Percentiles rank a stretch among this genome's conserved stretches.
These are phyloP conservation scores for Yarrowia sp. DNA, from an alignment of 805 yeast genomes.

Conservation along the genomic window DNA sequence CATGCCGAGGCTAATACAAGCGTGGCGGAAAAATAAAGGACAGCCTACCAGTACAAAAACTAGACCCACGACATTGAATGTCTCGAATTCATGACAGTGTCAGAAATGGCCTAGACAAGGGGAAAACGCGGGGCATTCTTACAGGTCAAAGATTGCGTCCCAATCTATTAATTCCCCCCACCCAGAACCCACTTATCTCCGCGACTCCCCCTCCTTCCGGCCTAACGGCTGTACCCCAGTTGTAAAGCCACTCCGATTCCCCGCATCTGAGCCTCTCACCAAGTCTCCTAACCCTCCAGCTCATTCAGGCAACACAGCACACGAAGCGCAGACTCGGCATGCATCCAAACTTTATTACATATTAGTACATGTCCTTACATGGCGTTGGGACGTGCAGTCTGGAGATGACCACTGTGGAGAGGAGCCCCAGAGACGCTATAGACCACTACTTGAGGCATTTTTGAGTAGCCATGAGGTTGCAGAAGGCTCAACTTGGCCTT, in stretches of 20 bases:
- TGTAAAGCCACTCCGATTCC: conserved; percentile 9
- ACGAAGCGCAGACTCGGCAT: conserved; percentile 5
- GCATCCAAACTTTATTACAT: conserved; percentile 14
- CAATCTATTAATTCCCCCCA: not conserved
- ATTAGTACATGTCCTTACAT: conserved; percentile 24
- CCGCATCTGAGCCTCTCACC: conserved; percentile 15
- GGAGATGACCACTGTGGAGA: not conserved
- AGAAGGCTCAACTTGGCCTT: too few species aligned
- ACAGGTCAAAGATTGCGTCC: not conserved
- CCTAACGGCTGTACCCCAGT: conserved; percentile 24
- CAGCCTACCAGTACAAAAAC: not conserved
- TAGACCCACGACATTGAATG: not conserved
- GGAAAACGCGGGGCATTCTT: not conserved
- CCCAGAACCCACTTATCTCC: not conserved
- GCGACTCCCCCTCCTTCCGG: not conserved
- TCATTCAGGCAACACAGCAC: conserved; percentile 17
- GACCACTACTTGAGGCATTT: not conserved
- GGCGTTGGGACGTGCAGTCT: not conserved
- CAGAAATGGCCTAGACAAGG: not conserved
- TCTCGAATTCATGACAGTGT: not conserved
- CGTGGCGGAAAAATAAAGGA: conserved; percentile 5
- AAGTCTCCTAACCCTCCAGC: not conserved
- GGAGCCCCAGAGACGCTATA: not conserved
- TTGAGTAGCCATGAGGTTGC: too few species aligned
- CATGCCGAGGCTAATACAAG: conserved; percentile 22